A percentile compares a stretch with the other conserved stretches of the same genome.
Conservation (phyloP, 1,139 yeast species). For the Sugiyamaella pinicola region DNA sequence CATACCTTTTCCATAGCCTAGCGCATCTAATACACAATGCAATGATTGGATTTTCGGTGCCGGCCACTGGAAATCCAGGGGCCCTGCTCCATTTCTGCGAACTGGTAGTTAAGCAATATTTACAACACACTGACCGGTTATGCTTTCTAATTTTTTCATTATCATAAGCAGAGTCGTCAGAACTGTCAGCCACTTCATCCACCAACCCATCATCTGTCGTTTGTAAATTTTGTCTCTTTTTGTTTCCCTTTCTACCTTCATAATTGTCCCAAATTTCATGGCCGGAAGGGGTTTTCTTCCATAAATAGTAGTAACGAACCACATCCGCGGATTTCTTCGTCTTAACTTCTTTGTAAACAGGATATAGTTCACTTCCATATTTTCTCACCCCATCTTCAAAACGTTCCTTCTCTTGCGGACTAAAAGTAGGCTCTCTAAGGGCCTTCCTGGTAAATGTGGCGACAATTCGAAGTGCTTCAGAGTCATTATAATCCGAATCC, state of each 20-base stretch:
- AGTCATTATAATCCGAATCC: conserved; percentile 54
- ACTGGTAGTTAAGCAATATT: conserved; percentile 58
- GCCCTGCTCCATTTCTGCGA: conserved; percentile 71
- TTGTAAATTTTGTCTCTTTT: conserved; percentile 43
- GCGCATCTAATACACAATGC: conserved; percentile 90
- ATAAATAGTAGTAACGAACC: conserved; percentile 81
- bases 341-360: conserved; percentile 67
- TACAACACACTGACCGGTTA: conserved; percentile 55
- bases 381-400: conserved; percentile 77
- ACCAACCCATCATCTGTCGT: conserved; percentile 40
- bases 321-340: conserved; percentile 74
- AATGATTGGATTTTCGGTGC: conserved; percentile 40
- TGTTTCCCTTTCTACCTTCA: conserved; percentile 67
- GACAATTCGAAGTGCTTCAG: conserved; percentile 49
- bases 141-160: conserved; percentile 47
- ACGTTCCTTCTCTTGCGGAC: conserved; percentile 58
- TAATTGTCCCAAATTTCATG: conserved; percentile 79
- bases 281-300: conserved; percentile 87
- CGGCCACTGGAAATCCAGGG: conserved; percentile 59
- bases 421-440: conserved; percentile 75
- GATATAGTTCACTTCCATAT: conserved; percentile 79
- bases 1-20: conserved; percentile 86
- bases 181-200: conserved; percentile 61
- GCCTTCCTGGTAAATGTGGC: conserved; percentile 55
- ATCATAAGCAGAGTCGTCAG: conserved; percentile 73